These are phyloP conservation scores for Jimgerdemannia flammicorona DNA, from an alignment of 192 early-diverging fungal genomes.

Conservation along the genomic window DNA sequence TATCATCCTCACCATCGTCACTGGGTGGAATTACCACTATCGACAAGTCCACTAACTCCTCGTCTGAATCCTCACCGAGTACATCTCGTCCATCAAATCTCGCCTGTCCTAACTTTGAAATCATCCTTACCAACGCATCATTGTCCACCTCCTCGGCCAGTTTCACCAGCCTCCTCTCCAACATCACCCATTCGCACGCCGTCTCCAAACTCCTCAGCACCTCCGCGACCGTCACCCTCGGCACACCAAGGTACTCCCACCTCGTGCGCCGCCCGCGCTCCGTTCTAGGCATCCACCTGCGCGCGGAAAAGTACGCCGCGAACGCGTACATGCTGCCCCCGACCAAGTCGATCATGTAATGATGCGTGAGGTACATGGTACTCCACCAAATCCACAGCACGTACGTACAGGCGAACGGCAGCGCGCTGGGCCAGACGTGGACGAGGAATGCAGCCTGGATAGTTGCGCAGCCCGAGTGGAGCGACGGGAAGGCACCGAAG, in stretches of 20 bases:
- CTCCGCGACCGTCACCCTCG: slow-evolving; percentile 4
- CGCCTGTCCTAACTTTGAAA: not conserved
- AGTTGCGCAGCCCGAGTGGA: slow-evolving; percentile 69
- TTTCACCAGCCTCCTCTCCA: not conserved
- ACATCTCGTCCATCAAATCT: not conserved
- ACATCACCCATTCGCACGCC: not conserved
- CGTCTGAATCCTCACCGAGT: not conserved
- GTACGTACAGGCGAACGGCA: slow-evolving; percentile 45
- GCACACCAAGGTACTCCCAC: slow-evolving; percentile 27
- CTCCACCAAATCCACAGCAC: slow-evolving; percentile 78
- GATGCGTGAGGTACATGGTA: slow-evolving; percentile 73
- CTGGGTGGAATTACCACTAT: not conserved
- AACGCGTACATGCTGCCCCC: slow-evolving; percentile 63
- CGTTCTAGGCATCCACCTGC: slow-evolving; percentile 38
- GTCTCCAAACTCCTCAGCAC: slow-evolving; percentile 14
- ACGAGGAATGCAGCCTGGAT: slow-evolving; percentile 58
- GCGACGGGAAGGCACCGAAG: slow-evolving; percentile 73
- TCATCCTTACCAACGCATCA: not conserved
- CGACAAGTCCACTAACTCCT: not conserved
- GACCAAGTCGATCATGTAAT: slow-evolving; percentile 70
- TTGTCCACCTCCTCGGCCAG: not conserved
- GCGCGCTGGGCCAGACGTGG: slow-evolving; percentile 39
- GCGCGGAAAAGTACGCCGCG: slow-evolving; percentile 48
- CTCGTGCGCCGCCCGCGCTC: slow-evolving; percentile 23
- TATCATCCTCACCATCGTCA: not conserved